Conservation (phyloP, 1,284 basidiomycete species). For the Austroboletus novae-zelandiae region DNA sequence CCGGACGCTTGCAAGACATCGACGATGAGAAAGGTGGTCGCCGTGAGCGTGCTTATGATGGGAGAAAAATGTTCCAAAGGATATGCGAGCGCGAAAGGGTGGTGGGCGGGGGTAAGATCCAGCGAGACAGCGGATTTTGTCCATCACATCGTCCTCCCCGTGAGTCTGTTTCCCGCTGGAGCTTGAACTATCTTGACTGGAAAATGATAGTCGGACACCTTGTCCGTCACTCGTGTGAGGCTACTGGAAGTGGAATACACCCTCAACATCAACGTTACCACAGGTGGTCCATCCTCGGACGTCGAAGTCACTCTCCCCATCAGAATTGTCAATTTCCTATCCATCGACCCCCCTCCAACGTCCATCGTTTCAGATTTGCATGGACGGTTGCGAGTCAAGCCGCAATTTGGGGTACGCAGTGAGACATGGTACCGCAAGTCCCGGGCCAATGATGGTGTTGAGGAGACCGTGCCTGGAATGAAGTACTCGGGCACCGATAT, state of each 20-base stretch:
- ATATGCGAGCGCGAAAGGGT: constrained; percentile 78
- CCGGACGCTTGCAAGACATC: constrained; percentile 58
- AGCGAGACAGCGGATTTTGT: constrained; percentile 61
- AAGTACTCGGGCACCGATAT: constrained; percentile 27
- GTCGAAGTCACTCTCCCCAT: constrained; percentile 70
- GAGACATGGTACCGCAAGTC: constrained; percentile 32
- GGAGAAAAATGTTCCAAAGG: constrained; percentile 63
- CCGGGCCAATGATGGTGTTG: constrained; percentile 8
- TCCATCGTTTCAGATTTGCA: constrained; percentile 28
- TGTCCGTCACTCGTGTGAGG: constrained; percentile 73
- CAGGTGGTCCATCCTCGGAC: constrained; percentile 63
- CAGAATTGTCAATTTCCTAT: constrained; percentile 75
- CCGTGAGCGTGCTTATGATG: constrained; percentile 65
- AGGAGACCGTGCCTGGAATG: constrained; percentile 31
- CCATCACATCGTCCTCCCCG: constrained; percentile 69
- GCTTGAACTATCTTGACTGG: constrained; percentile 4
- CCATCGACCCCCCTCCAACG: constrained; percentile 72
- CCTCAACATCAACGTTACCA: constrained; percentile 69
- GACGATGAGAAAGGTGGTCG: constrained; percentile 63
- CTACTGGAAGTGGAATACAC: constrained; percentile 81
- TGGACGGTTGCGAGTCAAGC: constrained; percentile 16
- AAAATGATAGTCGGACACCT: constrained; percentile 58
- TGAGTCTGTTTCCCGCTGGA: constrained; percentile 39
- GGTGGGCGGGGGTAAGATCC: constrained; percentile 80
- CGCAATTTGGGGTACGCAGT: constrained; percentile 18